These are phyloP conservation scores for Fusarium bactridioides DNA, from an alignment of 2,329 filamentous ascomycete genomes.

Conservation along the genomic window DNA sequence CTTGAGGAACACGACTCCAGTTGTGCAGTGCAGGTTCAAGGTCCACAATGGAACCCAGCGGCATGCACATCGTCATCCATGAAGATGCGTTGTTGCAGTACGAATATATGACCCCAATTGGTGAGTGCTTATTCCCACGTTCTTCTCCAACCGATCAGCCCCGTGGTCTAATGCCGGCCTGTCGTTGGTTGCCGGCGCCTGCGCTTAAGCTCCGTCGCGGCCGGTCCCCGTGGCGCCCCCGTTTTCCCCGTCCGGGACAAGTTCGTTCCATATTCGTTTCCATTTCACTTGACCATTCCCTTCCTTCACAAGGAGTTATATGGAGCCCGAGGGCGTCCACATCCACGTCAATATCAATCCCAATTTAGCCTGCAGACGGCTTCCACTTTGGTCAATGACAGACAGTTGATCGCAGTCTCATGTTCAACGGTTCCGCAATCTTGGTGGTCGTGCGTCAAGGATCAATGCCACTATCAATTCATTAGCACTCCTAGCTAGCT, in stretches of 20 bases:
- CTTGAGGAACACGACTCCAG: conserved; percentile 33
- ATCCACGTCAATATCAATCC: conserved; percentile 16
- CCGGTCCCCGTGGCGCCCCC: conserved; percentile 39
- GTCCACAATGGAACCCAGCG: conserved; percentile 50
- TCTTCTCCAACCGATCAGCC: conserved; percentile 53
- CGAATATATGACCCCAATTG: conserved; percentile 62
- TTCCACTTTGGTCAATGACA: conserved; percentile 6
- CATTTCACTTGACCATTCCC: conserved; percentile 3
- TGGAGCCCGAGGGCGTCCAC: conserved; percentile 12
- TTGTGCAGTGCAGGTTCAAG: conserved; percentile 18
- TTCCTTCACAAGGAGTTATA: background rate
- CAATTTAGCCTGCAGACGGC: conserved; percentile 31
- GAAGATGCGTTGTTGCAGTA: conserved; percentile 53
- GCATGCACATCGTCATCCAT: conserved; percentile 53
- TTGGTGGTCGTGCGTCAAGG: conserved; percentile 6
- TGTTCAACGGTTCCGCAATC: conserved; percentile 17
- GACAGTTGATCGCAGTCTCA: conserved; percentile 4
- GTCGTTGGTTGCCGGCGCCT: conserved; percentile 54
- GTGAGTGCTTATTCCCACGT: conserved; percentile 54
- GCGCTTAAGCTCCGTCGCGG: conserved; percentile 37
- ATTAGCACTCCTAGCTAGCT: background rate
- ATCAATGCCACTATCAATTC: conserved; percentile 7
- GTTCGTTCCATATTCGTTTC: conserved; percentile 19
- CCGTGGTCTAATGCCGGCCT: conserved; percentile 54
- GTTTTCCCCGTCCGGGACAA: conserved; percentile 38